Percentiles rank a stretch among this genome's conserved stretches.
Conservation (phyloP, 768 basidiomycete genomes). For the Sarcodon sp. region DNA sequence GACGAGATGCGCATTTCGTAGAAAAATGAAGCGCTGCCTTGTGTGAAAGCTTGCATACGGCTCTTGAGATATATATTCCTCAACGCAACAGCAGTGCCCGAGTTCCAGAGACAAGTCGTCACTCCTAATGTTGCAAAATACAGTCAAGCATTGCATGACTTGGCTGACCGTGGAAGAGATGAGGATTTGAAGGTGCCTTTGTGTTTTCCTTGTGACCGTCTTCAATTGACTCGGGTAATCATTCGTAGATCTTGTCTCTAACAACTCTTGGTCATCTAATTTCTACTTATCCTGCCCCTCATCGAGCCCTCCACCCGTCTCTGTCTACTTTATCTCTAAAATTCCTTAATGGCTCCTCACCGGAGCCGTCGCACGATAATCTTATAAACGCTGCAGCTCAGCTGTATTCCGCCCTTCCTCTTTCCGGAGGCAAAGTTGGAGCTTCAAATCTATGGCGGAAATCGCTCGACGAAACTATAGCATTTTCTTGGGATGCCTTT, state of each 20-base stretch:
- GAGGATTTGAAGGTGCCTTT: slow-evolving; percentile 39
- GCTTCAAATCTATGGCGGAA: slow-evolving; percentile 64
- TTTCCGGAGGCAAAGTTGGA: slow-evolving; percentile 72
- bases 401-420: slow-evolving; percentile 51
- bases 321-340: slow-evolving; percentile 42
- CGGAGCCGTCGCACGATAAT: slow-evolving; percentile 23
- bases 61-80: slow-evolving; percentile 52
- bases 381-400: slow-evolving; percentile 36
- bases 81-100: slow-evolving; percentile 43
- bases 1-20: slow-evolving; percentile 16
- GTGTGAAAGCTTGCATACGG: slow-evolving; percentile 49
- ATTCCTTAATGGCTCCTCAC: slow-evolving; percentile 41
- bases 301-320: slow-evolving; percentile 38
- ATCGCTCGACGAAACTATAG: slow-evolving; percentile 55
- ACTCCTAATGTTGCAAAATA: slow-evolving; percentile 65
- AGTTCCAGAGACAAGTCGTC: slow-evolving; percentile 73
- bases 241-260: slow-evolving; percentile 27
- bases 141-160: slow-evolving; percentile 38
- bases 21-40: slow-evolving; percentile 57
- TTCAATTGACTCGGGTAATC: not conserved
- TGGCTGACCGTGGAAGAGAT: slow-evolving; percentile 40
- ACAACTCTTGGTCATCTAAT: slow-evolving; percentile 43
- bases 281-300: slow-evolving; percentile 52
- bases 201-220: not conserved
- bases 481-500: slow-evolving; percentile 55